Evolutionary conservation across 2,329 filamentous ascomycete genomes (phyloP).

Genomic region (Fusarium euwallaceae): DNA sequence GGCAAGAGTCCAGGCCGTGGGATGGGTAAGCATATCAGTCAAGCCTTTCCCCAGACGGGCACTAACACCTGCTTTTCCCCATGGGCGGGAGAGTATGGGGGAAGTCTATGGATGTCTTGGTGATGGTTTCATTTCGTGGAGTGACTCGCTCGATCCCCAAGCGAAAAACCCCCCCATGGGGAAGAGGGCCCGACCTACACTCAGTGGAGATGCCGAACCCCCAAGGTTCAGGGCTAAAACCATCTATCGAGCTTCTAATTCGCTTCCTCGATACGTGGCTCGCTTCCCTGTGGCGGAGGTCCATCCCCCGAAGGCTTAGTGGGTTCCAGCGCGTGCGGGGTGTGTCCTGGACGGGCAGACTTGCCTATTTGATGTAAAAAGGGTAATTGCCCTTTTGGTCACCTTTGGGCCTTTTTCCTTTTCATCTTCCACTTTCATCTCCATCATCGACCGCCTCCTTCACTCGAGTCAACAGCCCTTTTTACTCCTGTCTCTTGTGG

Average conservation of each 20-base stretch:
- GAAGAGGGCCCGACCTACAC: conserved; percentile 12
- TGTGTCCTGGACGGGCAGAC: neutral
- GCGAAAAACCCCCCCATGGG: conserved; percentile 30
- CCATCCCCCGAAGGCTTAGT: neutral
- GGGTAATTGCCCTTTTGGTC: conserved; percentile 33
- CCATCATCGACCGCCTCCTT: conserved; percentile 1
- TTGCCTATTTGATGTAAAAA: conserved; percentile 28
- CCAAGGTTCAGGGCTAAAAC: conserved; percentile 17
- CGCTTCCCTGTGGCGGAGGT: neutral
- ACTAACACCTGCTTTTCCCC: conserved; percentile 7
- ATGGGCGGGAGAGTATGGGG: neutral
- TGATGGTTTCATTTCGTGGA: conserved; percentile 11
- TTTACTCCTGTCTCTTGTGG: neutral
- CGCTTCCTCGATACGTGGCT: neutral
- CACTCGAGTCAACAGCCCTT: neutral
- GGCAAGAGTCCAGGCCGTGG: conserved; percentile 11
- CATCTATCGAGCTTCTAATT: conserved; percentile 8
- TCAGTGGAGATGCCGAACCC: neutral
- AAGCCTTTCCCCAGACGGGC: conserved; percentile 23
- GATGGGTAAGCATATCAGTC: conserved; percentile 1
- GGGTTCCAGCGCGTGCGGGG: conserved; percentile 20
- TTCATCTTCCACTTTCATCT: conserved; percentile 13
- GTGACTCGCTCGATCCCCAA: conserved; percentile 16
- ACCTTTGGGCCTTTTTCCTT: conserved; percentile 3
- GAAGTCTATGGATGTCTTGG: neutral